phyloP scores from a whole-genome alignment of 1,284 basidiomycete species.

The Cutaneotrichosporon mucoides region DNA sequence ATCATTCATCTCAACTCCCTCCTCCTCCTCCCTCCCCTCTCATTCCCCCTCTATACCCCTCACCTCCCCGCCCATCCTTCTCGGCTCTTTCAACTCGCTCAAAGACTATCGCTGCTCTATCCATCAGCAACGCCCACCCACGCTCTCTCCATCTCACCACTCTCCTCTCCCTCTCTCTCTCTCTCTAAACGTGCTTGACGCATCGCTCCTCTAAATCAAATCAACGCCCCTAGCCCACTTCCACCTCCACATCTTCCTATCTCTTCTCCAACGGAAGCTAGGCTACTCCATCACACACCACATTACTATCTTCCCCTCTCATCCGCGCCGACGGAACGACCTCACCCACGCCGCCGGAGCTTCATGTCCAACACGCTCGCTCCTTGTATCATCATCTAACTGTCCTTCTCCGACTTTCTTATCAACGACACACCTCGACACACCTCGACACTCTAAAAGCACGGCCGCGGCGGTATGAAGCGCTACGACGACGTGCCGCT shows the following conservation, averaged over 20 bases:
- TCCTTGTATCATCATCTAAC: background rate
- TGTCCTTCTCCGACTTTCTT: no score
- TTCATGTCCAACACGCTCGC: background rate
- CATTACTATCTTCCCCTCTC: background rate
- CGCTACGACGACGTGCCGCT: constrained; percentile 40
- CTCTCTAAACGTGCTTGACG: background rate
- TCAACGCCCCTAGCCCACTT: background rate
- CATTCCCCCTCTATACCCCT: no score
- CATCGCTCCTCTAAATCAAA: background rate
- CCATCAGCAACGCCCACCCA: background rate
- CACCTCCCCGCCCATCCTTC: background rate
- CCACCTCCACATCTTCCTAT: background rate
- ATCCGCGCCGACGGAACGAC: background rate
- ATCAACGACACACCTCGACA: background rate
- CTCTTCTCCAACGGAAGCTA: background rate
- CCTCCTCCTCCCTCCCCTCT: no score
- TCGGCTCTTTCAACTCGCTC: background rate
- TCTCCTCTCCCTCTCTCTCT: background rate
- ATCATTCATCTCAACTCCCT: no score
- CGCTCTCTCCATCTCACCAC: background rate
- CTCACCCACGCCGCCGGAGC: background rate
- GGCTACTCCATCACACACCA: background rate
- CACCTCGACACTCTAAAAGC: background rate
- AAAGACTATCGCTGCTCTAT: background rate
- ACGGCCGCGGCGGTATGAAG: constrained; percentile 11